Conservation (phyloP, 257 asterid species). For the Lithospermum erythrorhizon region DNA sequence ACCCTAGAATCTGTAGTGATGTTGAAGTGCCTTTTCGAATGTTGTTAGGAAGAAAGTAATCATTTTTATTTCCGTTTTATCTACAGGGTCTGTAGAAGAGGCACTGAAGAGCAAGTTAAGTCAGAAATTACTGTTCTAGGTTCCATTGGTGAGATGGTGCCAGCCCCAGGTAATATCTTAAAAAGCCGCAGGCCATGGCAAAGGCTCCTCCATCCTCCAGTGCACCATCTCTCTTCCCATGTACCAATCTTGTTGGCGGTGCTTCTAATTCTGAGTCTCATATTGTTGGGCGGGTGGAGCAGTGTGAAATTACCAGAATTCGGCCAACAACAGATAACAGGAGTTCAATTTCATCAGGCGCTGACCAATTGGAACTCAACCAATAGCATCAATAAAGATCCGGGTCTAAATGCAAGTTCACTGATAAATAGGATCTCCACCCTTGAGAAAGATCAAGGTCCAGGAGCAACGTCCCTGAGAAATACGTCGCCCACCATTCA, state of each 20-base stretch:
- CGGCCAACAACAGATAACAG: background rate
- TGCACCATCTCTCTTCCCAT: background rate
- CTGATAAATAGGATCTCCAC: background rate
- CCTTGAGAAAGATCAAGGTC: background rate
- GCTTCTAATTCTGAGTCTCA: background rate
- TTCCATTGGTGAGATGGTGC: background rate
- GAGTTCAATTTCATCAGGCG: background rate
- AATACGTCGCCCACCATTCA: background rate
- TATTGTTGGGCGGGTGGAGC: background rate
- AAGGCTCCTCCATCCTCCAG: background rate
- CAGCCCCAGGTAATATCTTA: slow-evolving; percentile 1
- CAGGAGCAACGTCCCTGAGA: background rate
- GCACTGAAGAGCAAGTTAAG: background rate
- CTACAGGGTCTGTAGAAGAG: background rate
- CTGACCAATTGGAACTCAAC: background rate
- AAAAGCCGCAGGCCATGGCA: background rate
- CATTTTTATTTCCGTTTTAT: background rate
- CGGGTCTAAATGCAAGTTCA: background rate
- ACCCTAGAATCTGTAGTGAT: no score
- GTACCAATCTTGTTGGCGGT: background rate
- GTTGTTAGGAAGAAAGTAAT: background rate
- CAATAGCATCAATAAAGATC: background rate
- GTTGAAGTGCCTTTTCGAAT: no score
- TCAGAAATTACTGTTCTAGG: background rate
- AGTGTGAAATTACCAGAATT: background rate